Base-by-base conservation (phyloP, 257 asterid genomes). In the Scutellaria minor region DNA sequence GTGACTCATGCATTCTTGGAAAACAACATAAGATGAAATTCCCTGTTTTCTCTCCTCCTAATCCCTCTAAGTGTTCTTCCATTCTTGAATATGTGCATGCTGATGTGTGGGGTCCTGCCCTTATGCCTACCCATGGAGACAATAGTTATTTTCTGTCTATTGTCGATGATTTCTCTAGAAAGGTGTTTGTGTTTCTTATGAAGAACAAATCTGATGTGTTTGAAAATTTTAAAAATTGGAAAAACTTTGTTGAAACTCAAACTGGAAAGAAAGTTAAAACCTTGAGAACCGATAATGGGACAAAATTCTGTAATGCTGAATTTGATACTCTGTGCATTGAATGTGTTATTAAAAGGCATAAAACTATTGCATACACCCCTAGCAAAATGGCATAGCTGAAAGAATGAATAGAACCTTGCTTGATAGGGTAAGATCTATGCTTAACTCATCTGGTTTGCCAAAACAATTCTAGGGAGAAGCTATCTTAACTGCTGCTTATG, bases 171-270 rank as follows among this genome's bases (percentile, higher is more conserved):
- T 18, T 18, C 18, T 18, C 18, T 18, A 18, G 39, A 56, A 56
- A 56, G 5, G 11, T 20, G 6, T 56, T 8, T 12, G 7, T 58
- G 1, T 58, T 27, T 10, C 8, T 58, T 0, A 4, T 58, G 42
- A 31, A 58, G 6, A 9, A 58, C 8, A 58, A 24, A 58, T 58
- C 64, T 58, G 64, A 58, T 27, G 42, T 58, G 12, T 58, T 58
- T 58, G 13, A 22, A 1, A 20, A 9, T 3, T 56, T 56, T 20
- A 15, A 11, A 15, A 27, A 22, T 1, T 56, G 63, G 40, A 9
- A 7, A 6, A 0, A 3, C 12, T 6, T 15, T 3, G 14, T 51
- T 12, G 3, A 47, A 47, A 47, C 1, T 47, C 53, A 47, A 47
- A 47, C 13, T 18, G 18, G 18, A 18, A 18, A 18, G 18, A 18